Percentiles rank a stretch among this genome's conserved stretches.
Conservation (phyloP, 495 filamentous ascomycete genomes). For the Stereocaulon alpinum region DNA sequence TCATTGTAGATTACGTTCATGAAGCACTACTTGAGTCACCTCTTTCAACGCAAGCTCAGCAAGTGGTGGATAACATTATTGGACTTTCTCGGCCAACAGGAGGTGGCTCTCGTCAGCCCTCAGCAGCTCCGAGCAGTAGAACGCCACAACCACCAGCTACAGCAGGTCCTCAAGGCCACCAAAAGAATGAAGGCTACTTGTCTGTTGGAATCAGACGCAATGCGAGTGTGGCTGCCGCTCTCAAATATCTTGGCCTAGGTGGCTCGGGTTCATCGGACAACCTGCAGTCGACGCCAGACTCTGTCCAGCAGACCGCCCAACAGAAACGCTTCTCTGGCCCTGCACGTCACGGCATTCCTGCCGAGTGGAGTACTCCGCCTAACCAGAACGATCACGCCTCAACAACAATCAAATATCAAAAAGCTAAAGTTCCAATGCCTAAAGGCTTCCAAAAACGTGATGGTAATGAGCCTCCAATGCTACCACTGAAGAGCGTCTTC, state of each 20-base stretch:
- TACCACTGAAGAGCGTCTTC: constrained; percentile 76
- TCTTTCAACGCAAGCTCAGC: constrained; percentile 56
- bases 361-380: constrained; percentile 64
- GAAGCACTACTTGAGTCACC: constrained; percentile 64
- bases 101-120: constrained; percentile 38
- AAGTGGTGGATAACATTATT: constrained; percentile 66
- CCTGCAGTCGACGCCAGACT: constrained; percentile 25
- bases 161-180: constrained; percentile 23
- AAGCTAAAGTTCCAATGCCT: constrained; percentile 64
- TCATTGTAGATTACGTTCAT: constrained; percentile 78
- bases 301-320: constrained; percentile 3
- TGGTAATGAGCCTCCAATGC: constrained; percentile 40
- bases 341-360: constrained; percentile 47
- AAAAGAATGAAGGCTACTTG: constrained; percentile 56
- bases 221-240: constrained; percentile 59
- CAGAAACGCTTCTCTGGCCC: constrained; percentile 30
- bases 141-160: constrained; percentile 10
- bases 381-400: constrained; percentile 66
- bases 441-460: constrained; percentile 57
- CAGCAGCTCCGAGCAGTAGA: constrained; percentile 38
- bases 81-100: constrained; percentile 44
- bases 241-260: constrained; percentile 61
- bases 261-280: constrained; percentile 28
- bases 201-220: constrained; percentile 53
- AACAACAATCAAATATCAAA: constrained; percentile 60